phyloP scores from a whole-genome alignment of 2,329 filamentous ascomycete genomes.

The Thielaviopsis populi region DNA sequence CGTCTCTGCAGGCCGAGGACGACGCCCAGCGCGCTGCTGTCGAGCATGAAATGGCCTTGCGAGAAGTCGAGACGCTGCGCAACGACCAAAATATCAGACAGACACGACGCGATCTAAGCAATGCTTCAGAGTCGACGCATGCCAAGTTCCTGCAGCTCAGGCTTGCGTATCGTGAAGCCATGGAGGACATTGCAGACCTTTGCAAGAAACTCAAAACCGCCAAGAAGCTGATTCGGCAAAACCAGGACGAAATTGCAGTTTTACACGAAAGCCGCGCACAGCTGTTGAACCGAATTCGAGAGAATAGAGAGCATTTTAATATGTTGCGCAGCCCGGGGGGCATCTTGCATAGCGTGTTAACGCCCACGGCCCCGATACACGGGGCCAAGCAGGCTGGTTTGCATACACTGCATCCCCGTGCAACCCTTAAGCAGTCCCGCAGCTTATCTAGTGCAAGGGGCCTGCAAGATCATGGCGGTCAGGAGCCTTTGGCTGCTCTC shows the following conservation, averaged over 20 bases:
- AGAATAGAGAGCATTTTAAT: constrained; percentile 79
- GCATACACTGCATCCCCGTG: constrained; percentile 23
- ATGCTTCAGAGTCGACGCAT: constrained; percentile 38
- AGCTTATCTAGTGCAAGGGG: not conserved
- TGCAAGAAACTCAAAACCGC: constrained; percentile 53
- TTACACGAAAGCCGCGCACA: constrained; percentile 63
- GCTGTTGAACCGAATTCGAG: constrained; percentile 68
- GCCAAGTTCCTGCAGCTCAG: constrained; percentile 47
- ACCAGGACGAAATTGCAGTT: constrained; percentile 55
- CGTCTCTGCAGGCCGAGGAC: constrained; percentile 71
- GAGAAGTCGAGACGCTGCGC: constrained; percentile 74
- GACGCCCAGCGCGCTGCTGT: constrained; percentile 76
- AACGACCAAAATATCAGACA: constrained; percentile 55
- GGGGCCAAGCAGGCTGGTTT: constrained; percentile 19
- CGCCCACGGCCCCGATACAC: constrained; percentile 30
- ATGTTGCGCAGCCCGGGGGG: constrained; percentile 61
- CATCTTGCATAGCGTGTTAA: constrained; percentile 47
- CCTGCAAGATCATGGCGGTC: constrained; percentile 24
- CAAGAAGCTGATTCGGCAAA: constrained; percentile 63
- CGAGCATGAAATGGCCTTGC: constrained; percentile 79
- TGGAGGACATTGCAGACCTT: constrained; percentile 50
- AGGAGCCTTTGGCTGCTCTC: constrained; percentile 60
- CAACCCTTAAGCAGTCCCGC: constrained; percentile 33
- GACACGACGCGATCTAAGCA: constrained; percentile 38
- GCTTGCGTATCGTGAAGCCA: constrained; percentile 47